phyloP scores from a whole-genome alignment of 495 filamentous ascomycete genomes.

The Xylaria palmicola region DNA sequence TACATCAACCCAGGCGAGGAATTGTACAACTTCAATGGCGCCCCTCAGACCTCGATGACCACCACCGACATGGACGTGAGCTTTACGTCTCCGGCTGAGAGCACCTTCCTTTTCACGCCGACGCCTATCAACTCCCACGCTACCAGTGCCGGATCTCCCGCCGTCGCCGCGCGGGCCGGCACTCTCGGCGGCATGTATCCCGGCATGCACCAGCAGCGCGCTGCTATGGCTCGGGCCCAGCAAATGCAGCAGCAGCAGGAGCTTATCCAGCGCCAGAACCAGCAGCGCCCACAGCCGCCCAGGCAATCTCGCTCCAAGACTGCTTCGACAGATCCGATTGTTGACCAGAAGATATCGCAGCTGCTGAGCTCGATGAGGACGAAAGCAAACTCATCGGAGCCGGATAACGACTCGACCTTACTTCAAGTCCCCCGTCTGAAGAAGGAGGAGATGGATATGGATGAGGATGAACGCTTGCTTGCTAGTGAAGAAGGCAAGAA shows the following conservation, averaged over 20 bases:
- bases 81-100: slow-evolving; percentile 52
- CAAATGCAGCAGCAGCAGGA: too few relatives aligned
- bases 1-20: slow-evolving; percentile 44
- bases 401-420: slow-evolving; percentile 48
- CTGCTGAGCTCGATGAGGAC: slow-evolving; percentile 82
- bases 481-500: slow-evolving; percentile 98
- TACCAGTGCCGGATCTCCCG: slow-evolving; percentile 54
- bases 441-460: slow-evolving; percentile 98
- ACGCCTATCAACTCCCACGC: slow-evolving; percentile 67
- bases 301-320: slow-evolving; percentile 43
- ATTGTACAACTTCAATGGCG: slow-evolving; percentile 59
- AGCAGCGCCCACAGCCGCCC: slow-evolving; percentile 36
- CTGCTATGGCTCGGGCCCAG: slow-evolving; percentile 68
- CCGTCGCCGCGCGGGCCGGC: slow-evolving; percentile 46
- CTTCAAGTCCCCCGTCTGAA: slow-evolving; percentile 56
- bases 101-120: slow-evolving; percentile 53
- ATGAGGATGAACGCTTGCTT: slow-evolving; percentile 90
- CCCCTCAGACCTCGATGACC: slow-evolving; percentile 34
- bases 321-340: slow-evolving; percentile 60
- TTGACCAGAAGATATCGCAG: slow-evolving; percentile 83
- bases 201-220: slow-evolving; percentile 82
- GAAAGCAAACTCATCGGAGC: slow-evolving; percentile 55
- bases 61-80: slow-evolving; percentile 63
- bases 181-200: slow-evolving; percentile 75
- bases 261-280: too few relatives aligned